Evolutionary conservation across 2,329 filamentous ascomycete genomes (phyloP).

Genomic region (Aspergillus persii): DNA sequence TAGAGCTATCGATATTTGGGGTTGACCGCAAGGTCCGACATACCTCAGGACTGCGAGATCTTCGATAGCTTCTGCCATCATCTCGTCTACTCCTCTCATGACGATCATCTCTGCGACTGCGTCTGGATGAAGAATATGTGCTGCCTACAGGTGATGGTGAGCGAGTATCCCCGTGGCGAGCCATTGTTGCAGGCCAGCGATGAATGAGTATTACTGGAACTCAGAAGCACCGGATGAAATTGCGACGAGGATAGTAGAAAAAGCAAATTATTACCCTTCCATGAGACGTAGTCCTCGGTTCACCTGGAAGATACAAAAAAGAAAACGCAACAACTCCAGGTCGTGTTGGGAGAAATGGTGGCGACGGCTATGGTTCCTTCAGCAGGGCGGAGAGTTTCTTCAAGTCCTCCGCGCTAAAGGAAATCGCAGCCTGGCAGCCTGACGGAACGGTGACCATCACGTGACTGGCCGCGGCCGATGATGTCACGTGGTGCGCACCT

Average conservation of each 20-base stretch:
- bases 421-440: background rate
- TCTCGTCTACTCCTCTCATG: slow-evolving; percentile 53
- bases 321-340: background rate
- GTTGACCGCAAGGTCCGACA: slow-evolving; percentile 14
- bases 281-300: slow-evolving; percentile 12
- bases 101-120: slow-evolving; percentile 54
- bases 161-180: slow-evolving; percentile 64
- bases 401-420: background rate
- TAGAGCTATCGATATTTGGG: background rate
- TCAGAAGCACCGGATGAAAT: slow-evolving; percentile 29
- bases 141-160: slow-evolving; percentile 94
- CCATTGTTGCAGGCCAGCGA: slow-evolving; percentile 57
- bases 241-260: slow-evolving; percentile 17
- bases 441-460: background rate
- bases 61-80: slow-evolving; percentile 47
- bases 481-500: slow-evolving; percentile 16
- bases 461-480: background rate
- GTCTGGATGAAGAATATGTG: slow-evolving; percentile 70
- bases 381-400: background rate
- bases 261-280: slow-evolving; percentile 24
- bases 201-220: slow-evolving; percentile 49
- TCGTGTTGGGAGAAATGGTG: background rate
- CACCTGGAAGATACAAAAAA: background rate
- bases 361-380: background rate
- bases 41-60: slow-evolving; percentile 51